A percentile compares a stretch with the other conserved stretches of the same genome.
phyloP scores from a whole-genome alignment of 2,329 filamentous ascomycete genomes.

The Aspergillus versicolor region DNA sequence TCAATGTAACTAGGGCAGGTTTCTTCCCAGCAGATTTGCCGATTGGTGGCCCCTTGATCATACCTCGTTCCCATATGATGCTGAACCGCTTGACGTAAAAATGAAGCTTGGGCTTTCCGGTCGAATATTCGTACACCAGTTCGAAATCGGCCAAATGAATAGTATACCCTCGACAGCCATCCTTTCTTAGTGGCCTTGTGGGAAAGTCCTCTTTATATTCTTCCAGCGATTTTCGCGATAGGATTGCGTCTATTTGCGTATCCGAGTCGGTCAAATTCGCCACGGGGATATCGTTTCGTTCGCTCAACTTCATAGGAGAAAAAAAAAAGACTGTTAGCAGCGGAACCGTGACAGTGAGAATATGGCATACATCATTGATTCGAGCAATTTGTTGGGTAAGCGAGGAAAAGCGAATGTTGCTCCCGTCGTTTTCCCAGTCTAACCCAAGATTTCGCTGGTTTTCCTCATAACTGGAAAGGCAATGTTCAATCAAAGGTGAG shows the following conservation, averaged over 20 bases:
- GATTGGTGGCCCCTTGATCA: conserved; percentile 10
- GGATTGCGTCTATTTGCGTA: conserved; percentile 33
- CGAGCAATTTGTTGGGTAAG: conserved; percentile 18
- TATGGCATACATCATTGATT: conserved; percentile 29
- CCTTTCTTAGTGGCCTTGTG: conserved; percentile 16
- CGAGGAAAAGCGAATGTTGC: conserved; percentile 31
- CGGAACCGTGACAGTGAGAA: neutral
- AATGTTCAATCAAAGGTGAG: conserved; percentile 23
- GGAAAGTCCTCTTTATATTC: conserved; percentile 20
- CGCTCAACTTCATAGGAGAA: conserved; percentile 24
- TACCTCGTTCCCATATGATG: conserved; percentile 23
- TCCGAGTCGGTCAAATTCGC: conserved; percentile 35
- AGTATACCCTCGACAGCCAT: conserved; percentile 26
- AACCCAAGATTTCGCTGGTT: neutral
- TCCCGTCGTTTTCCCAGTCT: conserved; percentile 32
- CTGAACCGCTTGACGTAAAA: conserved; percentile 27
- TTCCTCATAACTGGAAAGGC: conserved; percentile 20
- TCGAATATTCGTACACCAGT: conserved; percentile 33
- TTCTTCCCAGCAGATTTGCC: conserved; percentile 23
- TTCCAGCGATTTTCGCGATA: conserved; percentile 28
- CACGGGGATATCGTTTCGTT: conserved; percentile 16
- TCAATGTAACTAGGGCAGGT: conserved; percentile 15
- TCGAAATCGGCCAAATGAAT: conserved; percentile 36
- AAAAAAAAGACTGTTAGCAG: neutral
- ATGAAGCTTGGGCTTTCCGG: conserved; percentile 21